Evolutionary conservation across 345 rosid genomes (phyloP).

Genomic region (Barbarea vulgaris): DNA sequence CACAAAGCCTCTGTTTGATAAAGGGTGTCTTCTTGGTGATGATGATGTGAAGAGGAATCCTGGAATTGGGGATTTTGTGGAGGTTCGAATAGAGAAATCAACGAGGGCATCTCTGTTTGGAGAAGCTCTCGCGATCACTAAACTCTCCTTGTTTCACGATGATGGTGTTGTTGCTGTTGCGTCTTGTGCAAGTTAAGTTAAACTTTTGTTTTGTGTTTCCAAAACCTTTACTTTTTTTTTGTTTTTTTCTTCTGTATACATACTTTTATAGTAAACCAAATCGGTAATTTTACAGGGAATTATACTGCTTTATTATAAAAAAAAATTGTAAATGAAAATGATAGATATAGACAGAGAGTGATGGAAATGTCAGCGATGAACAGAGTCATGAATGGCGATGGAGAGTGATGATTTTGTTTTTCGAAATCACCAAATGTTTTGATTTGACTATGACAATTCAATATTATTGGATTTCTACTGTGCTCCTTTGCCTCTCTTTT

Average conservation of each 20-base stretch:
- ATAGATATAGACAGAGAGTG: background rate
- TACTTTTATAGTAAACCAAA: slow-evolving; percentile 6
- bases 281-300: background rate
- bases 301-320: background rate
- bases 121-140: slow-evolving; percentile 75
- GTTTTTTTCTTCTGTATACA: slow-evolving; percentile 6
- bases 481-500: background rate
- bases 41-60: slow-evolving; percentile 49
- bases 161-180: slow-evolving; percentile 46
- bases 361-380: slow-evolving; percentile 15
- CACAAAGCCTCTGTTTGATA: slow-evolving; percentile 49
- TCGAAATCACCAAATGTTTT: slow-evolving; percentile 9
- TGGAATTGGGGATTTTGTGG: slow-evolving; percentile 71
- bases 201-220: slow-evolving; percentile 14
- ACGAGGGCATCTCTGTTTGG: slow-evolving; percentile 76
- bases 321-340: background rate
- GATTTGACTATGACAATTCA: slow-evolving; percentile 32
- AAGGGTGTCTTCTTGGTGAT: slow-evolving; percentile 31
- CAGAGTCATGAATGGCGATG: slow-evolving; percentile 17
- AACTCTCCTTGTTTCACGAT: slow-evolving; percentile 58
- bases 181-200: slow-evolving; percentile 51
- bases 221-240: background rate
- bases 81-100: slow-evolving; percentile 67
- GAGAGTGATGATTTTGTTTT: slow-evolving; percentile 13
- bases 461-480: slow-evolving; percentile 8